phyloP scores from a whole-genome alignment of 2,329 filamentous ascomycete species.

The Monosporascus cannonballus region DNA sequence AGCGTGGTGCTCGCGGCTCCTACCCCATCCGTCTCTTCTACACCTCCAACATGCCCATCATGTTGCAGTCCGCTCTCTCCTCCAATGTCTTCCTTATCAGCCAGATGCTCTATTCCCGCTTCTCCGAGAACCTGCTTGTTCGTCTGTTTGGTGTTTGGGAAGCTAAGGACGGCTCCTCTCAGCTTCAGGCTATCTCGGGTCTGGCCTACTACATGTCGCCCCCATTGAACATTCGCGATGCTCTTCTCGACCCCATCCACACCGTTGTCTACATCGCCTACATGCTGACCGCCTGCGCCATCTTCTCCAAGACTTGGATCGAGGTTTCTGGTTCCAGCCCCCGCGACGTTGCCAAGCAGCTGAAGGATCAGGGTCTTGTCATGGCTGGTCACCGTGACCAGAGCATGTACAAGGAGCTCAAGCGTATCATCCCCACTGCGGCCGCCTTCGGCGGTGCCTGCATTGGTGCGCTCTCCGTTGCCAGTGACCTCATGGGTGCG shows the following conservation, averaged over 20 bases:
- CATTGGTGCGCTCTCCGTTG: slow-evolving; percentile 94
- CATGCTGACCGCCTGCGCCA: slow-evolving; percentile 94
- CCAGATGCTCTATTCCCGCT: slow-evolving; percentile 98
- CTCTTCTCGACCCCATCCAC: slow-evolving; percentile 93
- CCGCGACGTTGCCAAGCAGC: slow-evolving; percentile 96
- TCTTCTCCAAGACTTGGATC: slow-evolving; percentile 99
- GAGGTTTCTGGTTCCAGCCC: slow-evolving; percentile 97
- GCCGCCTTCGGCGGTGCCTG: slow-evolving; percentile 98
- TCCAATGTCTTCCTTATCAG: slow-evolving; percentile 99
- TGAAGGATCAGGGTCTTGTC: slow-evolving; percentile 98
- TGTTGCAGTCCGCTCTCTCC: slow-evolving; percentile 96
- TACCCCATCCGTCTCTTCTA: slow-evolving; percentile 99
- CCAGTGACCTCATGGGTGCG: slow-evolving; percentile 91
- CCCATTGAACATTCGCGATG: slow-evolving; percentile 94
- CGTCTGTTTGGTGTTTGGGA: slow-evolving; percentile 98
- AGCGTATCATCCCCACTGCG: slow-evolving; percentile 97
- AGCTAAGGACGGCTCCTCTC: slow-evolving; percentile 88
- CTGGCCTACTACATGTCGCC: slow-evolving; percentile 99
- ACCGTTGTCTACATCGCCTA: slow-evolving; percentile 92
- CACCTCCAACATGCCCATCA: slow-evolving; percentile 99
- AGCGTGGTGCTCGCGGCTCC: slow-evolving; percentile 95
- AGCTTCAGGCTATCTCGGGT: slow-evolving; percentile 89
- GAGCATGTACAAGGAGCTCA: slow-evolving; percentile 99
- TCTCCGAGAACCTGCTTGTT: slow-evolving; percentile 97
- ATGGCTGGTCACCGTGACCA: slow-evolving; percentile 99